A percentile compares a stretch with the other conserved stretches of the same genome.
These are phyloP conservation scores for Phaeomoniella chlamydospora DNA, from an alignment of 2,329 filamentous ascomycete genomes.

Conservation along the genomic window DNA sequence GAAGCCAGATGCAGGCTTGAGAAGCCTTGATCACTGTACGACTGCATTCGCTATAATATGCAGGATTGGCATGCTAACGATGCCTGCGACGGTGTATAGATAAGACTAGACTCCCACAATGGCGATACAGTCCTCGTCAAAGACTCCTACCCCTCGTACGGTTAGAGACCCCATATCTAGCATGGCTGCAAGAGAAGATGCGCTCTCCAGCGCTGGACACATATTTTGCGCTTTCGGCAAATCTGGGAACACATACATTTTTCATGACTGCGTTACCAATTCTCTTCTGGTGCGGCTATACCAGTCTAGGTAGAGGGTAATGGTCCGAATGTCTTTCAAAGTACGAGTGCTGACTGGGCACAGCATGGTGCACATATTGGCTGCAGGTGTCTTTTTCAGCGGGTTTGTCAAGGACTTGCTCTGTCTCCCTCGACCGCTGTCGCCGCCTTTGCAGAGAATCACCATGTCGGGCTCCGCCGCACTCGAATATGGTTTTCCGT, in stretches of 20 bases:
- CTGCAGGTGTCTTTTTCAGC: constrained; percentile 69
- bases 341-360: constrained; percentile 4
- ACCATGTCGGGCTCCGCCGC: constrained; percentile 95
- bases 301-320: constrained; percentile 73
- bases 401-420: constrained; percentile 91
- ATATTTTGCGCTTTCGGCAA: constrained; percentile 94
- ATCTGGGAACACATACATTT: constrained; percentile 93
- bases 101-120: constrained; percentile 66
- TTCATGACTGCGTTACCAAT: constrained; percentile 95
- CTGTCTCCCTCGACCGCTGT: constrained; percentile 81
- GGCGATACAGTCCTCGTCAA: constrained; percentile 79
- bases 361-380: constrained; percentile 55
- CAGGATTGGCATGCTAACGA: not conserved
- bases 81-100: constrained; percentile 35
- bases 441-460: constrained; percentile 81
- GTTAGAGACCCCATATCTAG: constrained; percentile 91
- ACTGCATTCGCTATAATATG: constrained; percentile 3
- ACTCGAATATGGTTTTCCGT: constrained; percentile 93
- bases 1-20: constrained; percentile 52
- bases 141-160: constrained; percentile 71
- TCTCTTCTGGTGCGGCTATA: constrained; percentile 91
- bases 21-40: constrained; percentile 62
- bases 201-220: constrained; percentile 78
- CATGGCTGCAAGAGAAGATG: constrained; percentile 65
- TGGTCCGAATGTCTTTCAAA: constrained; percentile 17